Evolutionary conservation across 805 yeast genomes (phyloP), one percentile per base, ranked within the genome.

Genomic region (Lachancea thermotolerans): DNA sequence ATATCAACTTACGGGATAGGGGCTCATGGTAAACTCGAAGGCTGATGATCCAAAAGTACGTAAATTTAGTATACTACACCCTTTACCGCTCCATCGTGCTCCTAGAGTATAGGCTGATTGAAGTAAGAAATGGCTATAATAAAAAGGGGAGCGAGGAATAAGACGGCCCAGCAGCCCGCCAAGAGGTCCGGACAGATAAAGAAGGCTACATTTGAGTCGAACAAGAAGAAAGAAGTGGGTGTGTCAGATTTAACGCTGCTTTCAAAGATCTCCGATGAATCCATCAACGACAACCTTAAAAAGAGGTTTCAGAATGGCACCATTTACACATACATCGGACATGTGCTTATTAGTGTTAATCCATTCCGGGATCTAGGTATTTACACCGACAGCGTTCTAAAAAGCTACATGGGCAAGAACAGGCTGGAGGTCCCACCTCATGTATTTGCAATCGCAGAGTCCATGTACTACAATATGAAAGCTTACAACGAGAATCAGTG

Each of bases 381-480:
- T 42, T 93, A 93, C 67, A 88, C 97, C 7, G 85, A 79, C 41
- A 82, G 79, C 17, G 81, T 81, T 1, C 70, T 91, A 52, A 77
- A 78, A 47, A 72, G 83, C 15, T 93, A 93, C 61, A 80, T 81
- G 64, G 96, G 96, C 50, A 89, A 90, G 65, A 93, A 93, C 66
- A 75, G 99, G 57, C 72, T 93, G 48, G 99, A 93, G 68, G 96
- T 85, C 27, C 95, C 98, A 14, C 99, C 99, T 2, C 99, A 93
- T 67, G 99, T 93, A 28, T 93, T 83, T 67, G 96, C 98, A 43
- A 89, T 93, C 58, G 99, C 99, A 10, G 99, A 93, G 67, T 70
- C 95, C 31, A 89, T 93, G 95, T 93, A 84, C 66, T 91, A 93
- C 68, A 86, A 91, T 64, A 76, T 93, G 81, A 90, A 90, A 66